Conservation (phyloP, 257 asterid genomes). For the Rauvolfia tetraphylla region DNA sequence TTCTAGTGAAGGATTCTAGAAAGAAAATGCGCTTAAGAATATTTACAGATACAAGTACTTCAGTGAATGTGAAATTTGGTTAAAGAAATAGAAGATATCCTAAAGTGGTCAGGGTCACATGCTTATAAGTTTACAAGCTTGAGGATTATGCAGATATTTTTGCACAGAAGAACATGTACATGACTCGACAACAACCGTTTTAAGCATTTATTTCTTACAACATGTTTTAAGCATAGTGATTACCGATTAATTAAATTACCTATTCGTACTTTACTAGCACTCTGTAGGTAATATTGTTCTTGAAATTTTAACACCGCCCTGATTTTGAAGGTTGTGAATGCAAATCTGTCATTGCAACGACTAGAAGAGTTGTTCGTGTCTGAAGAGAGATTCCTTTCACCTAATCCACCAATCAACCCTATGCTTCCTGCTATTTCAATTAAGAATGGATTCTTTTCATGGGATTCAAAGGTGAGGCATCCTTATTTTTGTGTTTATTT, state of each 20-base stretch:
- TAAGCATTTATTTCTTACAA: neutral
- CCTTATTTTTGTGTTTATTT: neutral
- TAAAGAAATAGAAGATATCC: too few relatives aligned
- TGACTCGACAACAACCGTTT: neutral
- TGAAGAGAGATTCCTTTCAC: conserved; percentile 69
- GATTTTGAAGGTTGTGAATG: conserved; percentile 72
- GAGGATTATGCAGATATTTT: neutral
- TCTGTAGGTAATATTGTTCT: neutral
- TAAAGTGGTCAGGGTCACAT: neutral
- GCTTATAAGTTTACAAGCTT: neutral
- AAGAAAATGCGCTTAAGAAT: neutral
- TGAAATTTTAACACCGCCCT: conserved; percentile 7
- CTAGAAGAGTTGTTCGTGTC: conserved; percentile 76
- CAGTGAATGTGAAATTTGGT: too few relatives aligned
- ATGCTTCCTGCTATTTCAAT: conserved; percentile 72
- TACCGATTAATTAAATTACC: neutral
- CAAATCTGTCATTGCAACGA: conserved; percentile 80
- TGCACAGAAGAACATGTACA: neutral
- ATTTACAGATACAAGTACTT: neutral
- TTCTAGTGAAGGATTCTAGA: neutral
- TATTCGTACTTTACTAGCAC: neutral
- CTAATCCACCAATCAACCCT: conserved; percentile 76
- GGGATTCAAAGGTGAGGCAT: conserved; percentile 68
- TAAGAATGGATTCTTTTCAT: conserved; percentile 62
- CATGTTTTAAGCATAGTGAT: neutral